Conservation (phyloP, 768 basidiomycete species). For the Suillus subaureus region DNA sequence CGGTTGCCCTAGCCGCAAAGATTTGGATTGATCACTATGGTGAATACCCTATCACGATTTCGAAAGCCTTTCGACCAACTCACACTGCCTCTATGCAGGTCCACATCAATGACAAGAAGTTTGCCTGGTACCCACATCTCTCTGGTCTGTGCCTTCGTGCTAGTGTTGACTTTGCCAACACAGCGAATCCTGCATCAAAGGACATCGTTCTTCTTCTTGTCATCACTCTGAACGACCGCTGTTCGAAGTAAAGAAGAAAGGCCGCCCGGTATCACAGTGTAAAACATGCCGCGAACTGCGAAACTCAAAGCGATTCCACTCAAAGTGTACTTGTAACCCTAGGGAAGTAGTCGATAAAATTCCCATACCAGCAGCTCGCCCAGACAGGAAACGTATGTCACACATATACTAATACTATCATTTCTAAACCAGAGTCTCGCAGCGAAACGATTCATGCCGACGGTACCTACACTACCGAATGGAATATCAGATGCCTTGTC, state of each 20-base stretch:
- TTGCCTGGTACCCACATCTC: slow-evolving; percentile 60
- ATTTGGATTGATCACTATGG: slow-evolving; percentile 18
- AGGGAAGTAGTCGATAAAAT: slow-evolving; percentile 35
- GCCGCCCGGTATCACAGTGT: slow-evolving; percentile 90
- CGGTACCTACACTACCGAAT: slow-evolving; percentile 72
- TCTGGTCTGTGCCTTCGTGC: neutral
- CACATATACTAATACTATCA: slow-evolving; percentile 10
- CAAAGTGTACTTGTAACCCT: slow-evolving; percentile 74
- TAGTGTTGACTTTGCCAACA: slow-evolving; percentile 17
- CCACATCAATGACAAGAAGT: slow-evolving; percentile 72
- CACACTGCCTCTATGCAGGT: slow-evolving; percentile 43
- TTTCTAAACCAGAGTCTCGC: slow-evolving; percentile 17
- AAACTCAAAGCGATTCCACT: slow-evolving; percentile 78
- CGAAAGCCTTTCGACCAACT: neutral
- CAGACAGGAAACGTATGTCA: slow-evolving; percentile 36
- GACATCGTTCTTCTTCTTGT: slow-evolving; percentile 89
- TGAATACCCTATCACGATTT: slow-evolving; percentile 12
- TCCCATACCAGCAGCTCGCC: slow-evolving; percentile 34
- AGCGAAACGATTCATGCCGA: slow-evolving; percentile 73
- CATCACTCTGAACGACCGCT: slow-evolving; percentile 84
- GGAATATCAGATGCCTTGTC: slow-evolving; percentile 60
- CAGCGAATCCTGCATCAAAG: slow-evolving; percentile 93
- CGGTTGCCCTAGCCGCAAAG: neutral
- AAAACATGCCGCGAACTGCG: slow-evolving; percentile 80
- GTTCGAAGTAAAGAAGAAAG: slow-evolving; percentile 94